Percentiles rank a stretch among this genome's conserved stretches.
phyloP scores from a whole-genome alignment of 2,329 filamentous ascomycete species.

The Cladophialophora psammophila region DNA sequence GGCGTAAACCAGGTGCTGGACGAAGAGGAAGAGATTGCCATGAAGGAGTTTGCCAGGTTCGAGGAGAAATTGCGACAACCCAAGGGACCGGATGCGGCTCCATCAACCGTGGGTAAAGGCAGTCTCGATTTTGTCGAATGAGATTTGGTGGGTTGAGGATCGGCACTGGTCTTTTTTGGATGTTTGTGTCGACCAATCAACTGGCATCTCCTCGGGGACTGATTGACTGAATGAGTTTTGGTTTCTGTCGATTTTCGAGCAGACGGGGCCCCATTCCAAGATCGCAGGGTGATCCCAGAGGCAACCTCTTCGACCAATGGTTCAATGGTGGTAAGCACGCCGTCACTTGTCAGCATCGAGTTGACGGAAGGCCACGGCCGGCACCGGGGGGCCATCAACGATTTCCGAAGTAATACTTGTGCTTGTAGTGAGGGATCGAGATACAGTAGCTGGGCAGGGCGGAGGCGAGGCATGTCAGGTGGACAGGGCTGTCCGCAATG shows the following conservation, averaged over 20 bases:
- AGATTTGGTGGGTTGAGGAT: background rate
- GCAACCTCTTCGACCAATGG: too few species aligned
- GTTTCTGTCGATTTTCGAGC: background rate
- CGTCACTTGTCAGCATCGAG: background rate
- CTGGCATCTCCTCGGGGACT: background rate
- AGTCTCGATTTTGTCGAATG: conserved; percentile 60
- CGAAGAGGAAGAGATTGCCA: conserved; percentile 85
- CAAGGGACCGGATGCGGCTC: conserved; percentile 59
- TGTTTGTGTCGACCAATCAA: background rate
- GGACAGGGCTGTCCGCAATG: background rate
- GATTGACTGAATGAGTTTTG: background rate
- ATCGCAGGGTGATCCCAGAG: background rate
- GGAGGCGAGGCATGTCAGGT: conserved; percentile 11
- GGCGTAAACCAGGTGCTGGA: conserved; percentile 90
- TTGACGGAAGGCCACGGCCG: background rate
- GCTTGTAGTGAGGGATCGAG: background rate
- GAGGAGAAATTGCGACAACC: conserved; percentile 79
- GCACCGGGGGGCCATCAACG: background rate
- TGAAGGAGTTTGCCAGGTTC: conserved; percentile 90
- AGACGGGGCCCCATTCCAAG: background rate
- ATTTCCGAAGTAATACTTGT: background rate
- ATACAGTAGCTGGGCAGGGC: background rate
- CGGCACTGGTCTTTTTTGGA: background rate
- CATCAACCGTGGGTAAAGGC: conserved; percentile 59
- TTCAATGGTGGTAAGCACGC: background rate